A percentile compares a stretch with the other conserved stretches of the same genome.
Conservation (phyloP, 164 flowering plant genomes). For the Tetrastigma voinierianum region DNA sequence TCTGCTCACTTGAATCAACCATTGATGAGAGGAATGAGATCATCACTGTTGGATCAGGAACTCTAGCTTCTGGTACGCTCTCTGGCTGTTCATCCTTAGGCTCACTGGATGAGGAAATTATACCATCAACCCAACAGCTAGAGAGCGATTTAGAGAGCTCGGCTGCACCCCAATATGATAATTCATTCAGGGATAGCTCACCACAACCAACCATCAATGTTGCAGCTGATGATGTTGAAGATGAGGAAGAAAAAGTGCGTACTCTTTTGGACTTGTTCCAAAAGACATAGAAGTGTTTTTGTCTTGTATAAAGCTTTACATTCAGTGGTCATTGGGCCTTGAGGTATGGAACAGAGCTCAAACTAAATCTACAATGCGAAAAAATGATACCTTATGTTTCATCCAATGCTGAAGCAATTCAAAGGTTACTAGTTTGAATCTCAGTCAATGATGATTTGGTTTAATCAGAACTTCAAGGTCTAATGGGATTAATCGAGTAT, state of each 20-base stretch:
- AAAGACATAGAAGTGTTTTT: conserved; percentile 33
- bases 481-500: too few relatives aligned
- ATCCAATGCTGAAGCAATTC: too few relatives aligned
- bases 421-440: too few relatives aligned
- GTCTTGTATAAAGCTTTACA: too few relatives aligned
- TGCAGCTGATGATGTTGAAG: conserved; percentile 19
- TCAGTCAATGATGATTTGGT: too few relatives aligned
- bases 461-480: too few relatives aligned
- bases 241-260: conserved; percentile 24
- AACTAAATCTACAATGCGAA: too few relatives aligned
- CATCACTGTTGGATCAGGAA: conserved; percentile 63
- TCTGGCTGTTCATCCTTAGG: conserved; percentile 60
- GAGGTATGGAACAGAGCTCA: too few relatives aligned
- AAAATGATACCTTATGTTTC: too few relatives aligned
- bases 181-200: conserved; percentile 21
- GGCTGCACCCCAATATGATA: conserved; percentile 25
- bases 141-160: conserved; percentile 28
- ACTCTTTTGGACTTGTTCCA: conserved; percentile 58
- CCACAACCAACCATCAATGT: conserved; percentile 17
- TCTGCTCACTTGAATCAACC: conserved; percentile 67
- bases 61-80: conserved; percentile 18
- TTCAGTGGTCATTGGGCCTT: too few relatives aligned
- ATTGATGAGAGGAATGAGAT: conserved; percentile 70
- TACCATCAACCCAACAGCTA: conserved; percentile 24
- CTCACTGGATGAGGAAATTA: conserved; percentile 42